These are phyloP conservation scores for Xylaria longipes DNA, from an alignment of 495 filamentous ascomycete genomes.

Conservation along the genomic window DNA sequence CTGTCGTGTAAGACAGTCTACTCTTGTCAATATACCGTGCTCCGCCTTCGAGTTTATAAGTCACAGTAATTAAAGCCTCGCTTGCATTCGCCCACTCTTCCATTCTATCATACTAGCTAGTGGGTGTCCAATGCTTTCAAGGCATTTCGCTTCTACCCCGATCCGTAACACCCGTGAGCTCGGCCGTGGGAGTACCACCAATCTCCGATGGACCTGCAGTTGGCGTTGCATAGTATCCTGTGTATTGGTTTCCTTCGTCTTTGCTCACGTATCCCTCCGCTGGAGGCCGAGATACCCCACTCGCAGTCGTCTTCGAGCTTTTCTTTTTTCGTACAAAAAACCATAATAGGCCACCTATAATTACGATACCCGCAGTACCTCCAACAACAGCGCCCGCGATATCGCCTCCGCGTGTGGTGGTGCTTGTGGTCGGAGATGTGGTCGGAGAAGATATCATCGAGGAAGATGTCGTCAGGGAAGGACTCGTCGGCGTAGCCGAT, in stretches of 20 bases:
- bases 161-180: background rate
- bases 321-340: constrained; percentile 26
- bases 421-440: background rate
- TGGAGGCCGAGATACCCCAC: background rate
- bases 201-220: background rate
- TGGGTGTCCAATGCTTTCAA: background rate
- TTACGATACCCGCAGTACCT: constrained; percentile 16
- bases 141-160: constrained; percentile 10
- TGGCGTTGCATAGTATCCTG: background rate
- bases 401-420: constrained; percentile 6
- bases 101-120: background rate
- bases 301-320: background rate
- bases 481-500: background rate
- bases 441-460: no score
- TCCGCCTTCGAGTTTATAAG: background rate
- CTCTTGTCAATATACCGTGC: no score
- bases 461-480: background rate
- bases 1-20: no score
- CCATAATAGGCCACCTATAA: constrained; percentile 20
- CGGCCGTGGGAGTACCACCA: background rate
- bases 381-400: constrained; percentile 30
- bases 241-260: background rate
- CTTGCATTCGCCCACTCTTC: background rate
- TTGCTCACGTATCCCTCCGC: background rate
- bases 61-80: background rate